Evolutionary conservation across 108 stramenopile species (phyloP).

Genomic region (Skeletonema grethae): DNA sequence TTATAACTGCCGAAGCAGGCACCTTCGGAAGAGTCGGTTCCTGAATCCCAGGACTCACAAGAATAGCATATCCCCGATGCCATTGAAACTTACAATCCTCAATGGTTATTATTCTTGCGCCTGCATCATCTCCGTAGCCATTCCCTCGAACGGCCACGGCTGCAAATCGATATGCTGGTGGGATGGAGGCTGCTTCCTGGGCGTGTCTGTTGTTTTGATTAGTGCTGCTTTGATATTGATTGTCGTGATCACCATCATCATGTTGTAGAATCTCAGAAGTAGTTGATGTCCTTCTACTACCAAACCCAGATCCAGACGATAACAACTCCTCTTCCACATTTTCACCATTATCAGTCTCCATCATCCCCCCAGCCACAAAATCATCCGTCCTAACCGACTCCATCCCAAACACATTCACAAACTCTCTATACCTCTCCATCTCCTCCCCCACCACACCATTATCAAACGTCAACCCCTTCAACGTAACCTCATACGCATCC

Average conservation of each 20-base stretch:
- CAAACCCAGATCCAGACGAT: not conserved
- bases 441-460: slow-evolving; percentile 17
- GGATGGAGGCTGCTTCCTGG: not conserved
- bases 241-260: not conserved
- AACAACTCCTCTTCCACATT: not conserved
- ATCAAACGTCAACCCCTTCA: slow-evolving; percentile 35
- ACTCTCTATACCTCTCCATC: slow-evolving; percentile 16
- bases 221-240: not conserved
- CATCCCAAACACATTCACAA: slow-evolving; percentile 16
- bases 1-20: slow-evolving; percentile 8
- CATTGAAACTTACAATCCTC: slow-evolving; percentile 30
- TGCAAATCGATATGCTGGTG: slow-evolving; percentile 29
- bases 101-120: slow-evolving; percentile 34
- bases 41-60: slow-evolving; percentile 41
- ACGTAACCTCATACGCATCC: slow-evolving; percentile 29
- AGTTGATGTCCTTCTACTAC: not conserved
- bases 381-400: not conserved
- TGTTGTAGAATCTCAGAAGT: not conserved
- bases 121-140: slow-evolving; percentile 39
- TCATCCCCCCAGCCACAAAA: not conserved
- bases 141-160: slow-evolving; percentile 32
- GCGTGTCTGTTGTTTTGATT: not conserved
- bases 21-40: slow-evolving; percentile 19
- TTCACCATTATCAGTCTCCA: not conserved
- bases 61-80: slow-evolving; percentile 37